phyloP scores from a whole-genome alignment of 2,329 filamentous ascomycete species.

The Plectosphaerella sp. region DNA sequence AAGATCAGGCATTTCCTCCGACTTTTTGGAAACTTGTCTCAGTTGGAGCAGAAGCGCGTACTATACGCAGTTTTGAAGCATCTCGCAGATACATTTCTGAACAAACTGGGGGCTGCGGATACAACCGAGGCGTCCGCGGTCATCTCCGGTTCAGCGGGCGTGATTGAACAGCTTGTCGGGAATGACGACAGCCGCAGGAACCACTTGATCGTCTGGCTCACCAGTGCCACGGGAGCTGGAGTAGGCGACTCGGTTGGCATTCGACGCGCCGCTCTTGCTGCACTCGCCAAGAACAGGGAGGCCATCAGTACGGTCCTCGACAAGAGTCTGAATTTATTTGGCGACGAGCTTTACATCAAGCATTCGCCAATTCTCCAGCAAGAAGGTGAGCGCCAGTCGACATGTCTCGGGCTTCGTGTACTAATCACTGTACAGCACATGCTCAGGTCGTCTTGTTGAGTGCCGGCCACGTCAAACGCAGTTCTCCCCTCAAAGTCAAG shows the following conservation, averaged over 20 bases:
- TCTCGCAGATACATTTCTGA: conserved; percentile 41
- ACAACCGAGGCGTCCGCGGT: conserved; percentile 20
- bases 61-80: conserved; percentile 34
- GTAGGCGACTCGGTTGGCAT: conserved; percentile 61
- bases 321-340: conserved; percentile 69
- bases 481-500: conserved; percentile 60
- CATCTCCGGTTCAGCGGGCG: conserved; percentile 54
- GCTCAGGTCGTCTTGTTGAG: conserved; percentile 74
- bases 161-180: conserved; percentile 47
- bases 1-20: conserved; percentile 18
- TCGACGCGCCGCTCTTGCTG: conserved; percentile 60
- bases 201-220: conserved; percentile 61
- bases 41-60: conserved; percentile 38
- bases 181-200: conserved; percentile 43
- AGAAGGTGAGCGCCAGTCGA: conserved; percentile 58
- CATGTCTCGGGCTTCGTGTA: no score
- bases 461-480: conserved; percentile 70
- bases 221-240: conserved; percentile 58
- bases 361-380: conserved; percentile 83
- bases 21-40: conserved; percentile 29
- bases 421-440: conserved; percentile 50
- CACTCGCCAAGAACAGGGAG: conserved; percentile 47
- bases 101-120: conserved; percentile 25
- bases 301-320: conserved; percentile 56
- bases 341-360: conserved; percentile 80